phyloP scores from a whole-genome alignment of 1,284 basidiomycete species.

The Salmacisia buchloeana region DNA sequence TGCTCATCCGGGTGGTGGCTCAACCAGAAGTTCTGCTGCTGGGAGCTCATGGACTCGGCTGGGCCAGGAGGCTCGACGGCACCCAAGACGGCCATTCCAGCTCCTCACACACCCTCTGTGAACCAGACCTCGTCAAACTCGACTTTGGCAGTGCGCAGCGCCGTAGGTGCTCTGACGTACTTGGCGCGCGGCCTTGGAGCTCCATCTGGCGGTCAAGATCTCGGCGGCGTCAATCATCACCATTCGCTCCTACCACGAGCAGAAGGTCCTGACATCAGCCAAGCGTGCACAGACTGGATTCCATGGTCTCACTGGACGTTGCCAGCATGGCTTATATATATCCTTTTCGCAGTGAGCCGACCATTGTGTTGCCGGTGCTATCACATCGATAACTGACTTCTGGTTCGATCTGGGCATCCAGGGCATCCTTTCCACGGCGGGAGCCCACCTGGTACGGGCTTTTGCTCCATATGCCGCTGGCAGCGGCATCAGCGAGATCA shows the following conservation, averaged over 20 bases:
- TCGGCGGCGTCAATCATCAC: slow-evolving; percentile 10
- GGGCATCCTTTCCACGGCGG: slow-evolving; percentile 20
- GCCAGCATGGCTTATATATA: slow-evolving; percentile 77
- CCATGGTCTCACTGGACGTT: slow-evolving; percentile 75
- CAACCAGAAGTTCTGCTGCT: slow-evolving; percentile 95
- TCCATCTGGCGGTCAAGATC: background rate
- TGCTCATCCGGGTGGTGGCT: slow-evolving; percentile 98
- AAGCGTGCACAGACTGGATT: slow-evolving; percentile 85
- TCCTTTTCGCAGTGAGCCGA: slow-evolving; percentile 62
- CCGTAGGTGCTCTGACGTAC: slow-evolving; percentile 59
- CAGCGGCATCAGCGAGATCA: slow-evolving; percentile 97
- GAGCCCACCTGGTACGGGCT: slow-evolving; percentile 77
- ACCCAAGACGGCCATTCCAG: background rate
- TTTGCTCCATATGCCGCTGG: slow-evolving; percentile 94
- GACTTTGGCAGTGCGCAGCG: slow-evolving; percentile 8
- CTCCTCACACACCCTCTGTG: background rate
- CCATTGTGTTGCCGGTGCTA: background rate
- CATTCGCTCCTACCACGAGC: background rate
- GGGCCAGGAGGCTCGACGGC: slow-evolving; percentile 25
- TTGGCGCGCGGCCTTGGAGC: slow-evolving; percentile 11
- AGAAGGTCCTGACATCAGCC: slow-evolving; percentile 47
- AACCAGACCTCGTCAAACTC: background rate
- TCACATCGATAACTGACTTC: background rate
- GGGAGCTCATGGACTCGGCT: slow-evolving; percentile 59
- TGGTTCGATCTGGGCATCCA: background rate